Evolutionary conservation across 805 yeast genomes (phyloP), one percentile per base, ranked within the genome.

Genomic region (Metschnikowia colocasiae): DNA sequence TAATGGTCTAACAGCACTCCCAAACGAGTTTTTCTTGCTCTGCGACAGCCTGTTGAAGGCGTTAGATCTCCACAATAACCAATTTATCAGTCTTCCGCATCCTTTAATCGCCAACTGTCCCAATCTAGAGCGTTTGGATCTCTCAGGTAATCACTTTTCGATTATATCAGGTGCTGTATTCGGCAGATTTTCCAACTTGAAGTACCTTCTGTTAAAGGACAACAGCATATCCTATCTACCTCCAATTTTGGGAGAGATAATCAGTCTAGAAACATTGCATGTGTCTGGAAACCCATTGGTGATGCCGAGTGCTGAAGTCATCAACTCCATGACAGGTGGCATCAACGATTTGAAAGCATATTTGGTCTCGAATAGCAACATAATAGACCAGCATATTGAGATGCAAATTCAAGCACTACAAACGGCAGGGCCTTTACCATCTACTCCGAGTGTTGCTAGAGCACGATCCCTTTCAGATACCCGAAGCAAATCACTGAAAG

Each of bases 41-140:
- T 49, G 55, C 15, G 49, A 51, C 13, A 32, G 47, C 6, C 37
- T 26, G 6, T 49, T 55, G 41, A 41, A 79, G 46, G 83, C 81
- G 52, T 64, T 87, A 47, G 92, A 87, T 61, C 63, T 87, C 39
- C 85, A 86, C 59, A 69, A 73, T 49, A 87, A 87, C 60, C 60
- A 66, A 38, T 71, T 87, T 43, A 54, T 69, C 2, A 70, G 65
- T 39, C 73, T 87, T 38, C 90, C 95, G 0, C 61, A 56, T 1
- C 62, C 72, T 6, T 56, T 79, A 49, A 49, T 56, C 16, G 58
- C 30, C 8, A 27, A 59, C 3, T 69, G 76, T 34, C 56, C 58
- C 10, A 68, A 71, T 6, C 64, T 87, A 46, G 91, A 84, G 56
- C 81, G 82, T 43, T 63, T 87, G 35, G 92, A 87, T 62, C 61